Base-by-base conservation (phyloP, 345 rosid species). In the Cardamine occulta region DNA sequence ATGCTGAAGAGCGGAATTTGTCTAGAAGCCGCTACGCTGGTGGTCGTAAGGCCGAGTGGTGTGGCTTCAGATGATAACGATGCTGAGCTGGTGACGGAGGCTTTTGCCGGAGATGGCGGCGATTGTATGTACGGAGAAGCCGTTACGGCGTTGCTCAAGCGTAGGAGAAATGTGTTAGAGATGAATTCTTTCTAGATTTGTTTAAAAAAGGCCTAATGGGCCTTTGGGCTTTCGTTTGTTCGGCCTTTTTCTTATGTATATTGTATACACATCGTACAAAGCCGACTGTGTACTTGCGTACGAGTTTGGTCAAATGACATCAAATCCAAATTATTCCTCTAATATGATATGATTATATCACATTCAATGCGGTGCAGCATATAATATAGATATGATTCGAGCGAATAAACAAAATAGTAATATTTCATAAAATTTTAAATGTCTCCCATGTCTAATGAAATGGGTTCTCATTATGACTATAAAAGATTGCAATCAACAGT, bases 121-220 rank as follows among this genome's bases (percentile, higher is more conserved):
- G 81, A 78, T 6, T 72, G 81, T 73, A 78, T 78, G 81, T 72
- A 78, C 74, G 77, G 77, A 1, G 81, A 72, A 67, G 81, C 81
- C 4, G 81, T 78, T 4, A 28, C 65, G 74, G 74, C 81, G 70
- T 67, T 78, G 77, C 77, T 72, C 3, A 78, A 78, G 49, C 81
- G 81, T 66, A 59, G 81, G 81, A 78, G 77, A 35, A 78, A 78
- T 72, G 70, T 78, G 54, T 66, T 78, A 58, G 81, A 78, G 54
- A 78, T 78, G 81, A 78, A 78, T 60, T 78, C 81, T 60, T 78
- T 78, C 34, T 72, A 72, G 52, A 14, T 8, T 44, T 32, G 8
- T 8, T 53, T 1, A 1, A 2, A 17, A 28, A 49, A 58, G 57
- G 73, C 57, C 40, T 6, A 44, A 52, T 68, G 74, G 74, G 79